Percentiles rank a stretch among this genome's conserved stretches.
phyloP scores from a whole-genome alignment of 2,329 filamentous ascomycete species.

The Colletotrichum sp. region DNA sequence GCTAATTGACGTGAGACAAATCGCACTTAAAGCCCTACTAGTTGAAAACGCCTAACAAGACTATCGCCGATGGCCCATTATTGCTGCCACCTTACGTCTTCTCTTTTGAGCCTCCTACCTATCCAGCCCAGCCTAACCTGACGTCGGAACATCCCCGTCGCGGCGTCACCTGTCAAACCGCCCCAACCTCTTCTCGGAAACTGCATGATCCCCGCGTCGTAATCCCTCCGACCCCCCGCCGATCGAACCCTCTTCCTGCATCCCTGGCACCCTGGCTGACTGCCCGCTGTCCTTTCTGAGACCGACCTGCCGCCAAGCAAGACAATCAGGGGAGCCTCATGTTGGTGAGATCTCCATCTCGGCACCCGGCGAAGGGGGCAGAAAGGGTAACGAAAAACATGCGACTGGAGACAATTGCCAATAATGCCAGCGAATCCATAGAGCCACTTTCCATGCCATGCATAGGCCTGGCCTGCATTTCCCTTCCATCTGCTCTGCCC shows the following conservation, averaged over 20 bases:
- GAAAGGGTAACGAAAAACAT: background rate
- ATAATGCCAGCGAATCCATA: background rate
- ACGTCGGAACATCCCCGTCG: constrained; percentile 2
- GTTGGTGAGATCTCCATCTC: background rate
- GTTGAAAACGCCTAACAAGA: background rate
- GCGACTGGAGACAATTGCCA: background rate
- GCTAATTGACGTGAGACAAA: background rate
- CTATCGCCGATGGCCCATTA: background rate
- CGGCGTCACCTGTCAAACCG: constrained; percentile 1
- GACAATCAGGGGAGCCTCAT: constrained; percentile 2
- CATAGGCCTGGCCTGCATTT: background rate
- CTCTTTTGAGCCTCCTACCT: background rate
- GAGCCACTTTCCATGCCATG: background rate
- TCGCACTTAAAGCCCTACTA: background rate
- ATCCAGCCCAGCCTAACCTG: background rate
- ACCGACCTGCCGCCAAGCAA: background rate
- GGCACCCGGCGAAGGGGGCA: background rate
- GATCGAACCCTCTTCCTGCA: constrained; percentile 1
- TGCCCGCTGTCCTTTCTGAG: background rate
- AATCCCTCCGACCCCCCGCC: background rate
- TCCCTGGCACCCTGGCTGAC: background rate
- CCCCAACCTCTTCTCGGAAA: background rate
- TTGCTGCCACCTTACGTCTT: background rate
- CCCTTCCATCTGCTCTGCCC: background rate
- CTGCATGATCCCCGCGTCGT: constrained; percentile 15